These are phyloP conservation scores for Drechslerella dactyloides DNA, from an alignment of 2,329 filamentous ascomycete genomes.

Conservation along the genomic window DNA sequence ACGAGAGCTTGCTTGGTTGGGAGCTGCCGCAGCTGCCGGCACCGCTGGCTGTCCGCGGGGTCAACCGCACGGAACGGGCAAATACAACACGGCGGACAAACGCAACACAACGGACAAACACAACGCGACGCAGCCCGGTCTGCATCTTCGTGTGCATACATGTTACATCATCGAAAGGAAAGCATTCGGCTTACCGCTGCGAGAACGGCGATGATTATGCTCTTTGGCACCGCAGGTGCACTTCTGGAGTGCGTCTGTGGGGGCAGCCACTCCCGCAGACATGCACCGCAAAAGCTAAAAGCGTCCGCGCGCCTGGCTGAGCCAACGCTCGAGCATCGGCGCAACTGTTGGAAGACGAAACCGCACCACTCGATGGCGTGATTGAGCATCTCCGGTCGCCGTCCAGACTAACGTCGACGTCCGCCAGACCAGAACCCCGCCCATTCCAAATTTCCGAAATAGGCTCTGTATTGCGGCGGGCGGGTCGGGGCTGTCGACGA, in stretches of 20 bases:
- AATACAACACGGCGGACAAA: background rate
- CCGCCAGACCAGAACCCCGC: too few species aligned
- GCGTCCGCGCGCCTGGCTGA: background rate
- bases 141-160: background rate
- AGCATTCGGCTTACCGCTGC: too few species aligned
- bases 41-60: too few species aligned
- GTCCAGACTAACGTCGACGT: slow-evolving; percentile 4
- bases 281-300: too few species aligned
- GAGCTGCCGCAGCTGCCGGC: too few species aligned
- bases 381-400: slow-evolving; percentile 30
- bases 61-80: too few species aligned
- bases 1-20: too few species aligned
- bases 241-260: background rate
- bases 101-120: background rate
- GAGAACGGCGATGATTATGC: background rate
- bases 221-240: background rate
- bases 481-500: too few species aligned
- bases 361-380: slow-evolving; percentile 41
- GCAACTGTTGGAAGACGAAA: slow-evolving; percentile 33
- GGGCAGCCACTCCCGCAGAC: too few species aligned
- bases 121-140: background rate
- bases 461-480: too few species aligned
- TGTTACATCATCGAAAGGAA: too few species aligned
- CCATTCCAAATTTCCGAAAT: too few species aligned
- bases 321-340: background rate